phyloP scores from a whole-genome alignment of 495 filamentous ascomycete genomes.

The Lophium mytilinum region DNA sequence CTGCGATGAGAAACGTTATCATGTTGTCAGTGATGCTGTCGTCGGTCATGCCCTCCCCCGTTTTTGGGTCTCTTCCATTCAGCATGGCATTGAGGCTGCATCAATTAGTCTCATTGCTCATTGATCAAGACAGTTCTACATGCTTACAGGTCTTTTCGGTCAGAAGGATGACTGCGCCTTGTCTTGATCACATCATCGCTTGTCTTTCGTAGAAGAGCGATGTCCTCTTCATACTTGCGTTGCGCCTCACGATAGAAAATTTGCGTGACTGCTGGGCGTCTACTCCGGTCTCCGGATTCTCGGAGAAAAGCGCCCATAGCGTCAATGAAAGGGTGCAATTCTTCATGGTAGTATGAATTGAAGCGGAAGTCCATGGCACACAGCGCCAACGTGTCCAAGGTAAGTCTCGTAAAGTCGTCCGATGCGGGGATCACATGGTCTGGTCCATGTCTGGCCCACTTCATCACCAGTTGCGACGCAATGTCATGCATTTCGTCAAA shows the following conservation, averaged over 20 bases:
- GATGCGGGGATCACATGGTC: constrained; percentile 24
- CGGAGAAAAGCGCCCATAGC: constrained; percentile 26
- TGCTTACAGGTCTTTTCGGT: constrained; percentile 24
- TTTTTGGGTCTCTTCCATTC: constrained; percentile 26
- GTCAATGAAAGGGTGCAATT: constrained; percentile 18
- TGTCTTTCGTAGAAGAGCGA: constrained; percentile 26
- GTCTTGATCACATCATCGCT: constrained; percentile 19
- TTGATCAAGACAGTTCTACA: background rate
- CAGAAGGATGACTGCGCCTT: constrained; percentile 21
- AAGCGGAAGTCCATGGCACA: constrained; percentile 31
- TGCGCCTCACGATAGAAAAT: constrained; percentile 23
- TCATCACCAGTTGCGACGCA: constrained; percentile 14
- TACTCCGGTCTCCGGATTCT: constrained; percentile 14
- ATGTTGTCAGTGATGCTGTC: constrained; percentile 27
- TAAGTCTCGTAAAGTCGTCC: constrained; percentile 29
- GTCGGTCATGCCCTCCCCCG: constrained; percentile 24
- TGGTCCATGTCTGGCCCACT: constrained; percentile 24
- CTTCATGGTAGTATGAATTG: constrained; percentile 29
- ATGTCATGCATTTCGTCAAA: constrained; percentile 21
- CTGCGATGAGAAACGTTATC: constrained; percentile 27
- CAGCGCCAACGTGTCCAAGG: constrained; percentile 28
- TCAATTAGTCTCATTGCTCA: background rate
- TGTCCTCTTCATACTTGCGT: constrained; percentile 18
- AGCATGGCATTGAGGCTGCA: constrained; percentile 27
- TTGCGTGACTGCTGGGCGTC: constrained; percentile 10